Evolutionary conservation across 192 early-diverging fungal genomes (phyloP).

Genomic region (Phycomyces nitens): DNA sequence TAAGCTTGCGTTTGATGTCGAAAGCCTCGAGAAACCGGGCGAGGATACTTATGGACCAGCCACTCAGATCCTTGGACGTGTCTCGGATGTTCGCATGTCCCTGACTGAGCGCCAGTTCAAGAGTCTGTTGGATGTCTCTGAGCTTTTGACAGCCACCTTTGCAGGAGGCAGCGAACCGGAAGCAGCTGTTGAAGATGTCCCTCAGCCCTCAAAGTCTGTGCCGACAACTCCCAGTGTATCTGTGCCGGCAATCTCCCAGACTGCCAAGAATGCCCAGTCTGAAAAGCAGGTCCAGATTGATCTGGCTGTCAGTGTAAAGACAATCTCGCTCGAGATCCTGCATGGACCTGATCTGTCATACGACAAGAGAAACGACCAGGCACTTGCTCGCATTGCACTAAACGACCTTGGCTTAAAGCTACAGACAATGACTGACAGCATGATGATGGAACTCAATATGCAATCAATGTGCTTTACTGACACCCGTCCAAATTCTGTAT

Average conservation of each 20-base stretch:
- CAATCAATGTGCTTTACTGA: slow-evolving; percentile 62
- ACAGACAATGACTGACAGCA: slow-evolving; percentile 41
- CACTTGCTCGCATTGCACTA: slow-evolving; percentile 20
- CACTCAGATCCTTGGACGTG: slow-evolving; percentile 15
- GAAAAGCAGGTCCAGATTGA: slow-evolving; percentile 32
- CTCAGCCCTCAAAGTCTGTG: neutral
- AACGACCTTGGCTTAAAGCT: slow-evolving; percentile 42
- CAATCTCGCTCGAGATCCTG: slow-evolving; percentile 66
- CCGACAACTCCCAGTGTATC: neutral
- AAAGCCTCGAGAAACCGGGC: slow-evolving; percentile 37
- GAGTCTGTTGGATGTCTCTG: slow-evolving; percentile 9
- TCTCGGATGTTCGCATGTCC: slow-evolving; percentile 21
- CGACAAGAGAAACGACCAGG: slow-evolving; percentile 1
- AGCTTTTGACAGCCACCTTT: slow-evolving; percentile 13
- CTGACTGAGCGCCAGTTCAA: slow-evolving; percentile 19
- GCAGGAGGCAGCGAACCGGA: neutral
- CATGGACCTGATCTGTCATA: slow-evolving; percentile 34
- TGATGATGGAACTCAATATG: slow-evolving; percentile 59
- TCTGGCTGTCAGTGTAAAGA: slow-evolving; percentile 52
- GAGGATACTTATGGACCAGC: slow-evolving; percentile 14
- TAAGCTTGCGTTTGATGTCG: slow-evolving; percentile 54
- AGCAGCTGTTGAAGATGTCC: neutral
- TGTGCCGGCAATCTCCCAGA: neutral
- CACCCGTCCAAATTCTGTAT: slow-evolving; percentile 51
- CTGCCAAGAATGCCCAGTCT: neutral